Evolutionary conservation across 1,284 basidiomycete species (phyloP), one percentile per base, ranked within the genome.

Genomic region (Leccinum fallax): DNA sequence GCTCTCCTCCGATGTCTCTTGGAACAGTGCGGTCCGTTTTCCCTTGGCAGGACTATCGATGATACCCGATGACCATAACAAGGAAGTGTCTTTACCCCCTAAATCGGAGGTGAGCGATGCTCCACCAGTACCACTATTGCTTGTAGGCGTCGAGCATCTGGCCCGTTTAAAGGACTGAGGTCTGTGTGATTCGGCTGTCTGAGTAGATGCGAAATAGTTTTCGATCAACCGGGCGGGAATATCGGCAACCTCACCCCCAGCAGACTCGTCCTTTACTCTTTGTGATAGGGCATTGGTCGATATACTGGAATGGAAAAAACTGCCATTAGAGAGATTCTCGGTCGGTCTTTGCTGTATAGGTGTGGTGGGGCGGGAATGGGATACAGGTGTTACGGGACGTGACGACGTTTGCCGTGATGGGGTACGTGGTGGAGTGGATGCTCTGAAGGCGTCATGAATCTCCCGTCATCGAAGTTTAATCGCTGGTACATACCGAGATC

Each of bases 1-100:
- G 69, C 88, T 90, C 75, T 91, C 90, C 59, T 90, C 89, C 8
- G 87, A 89, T 0, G 90, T 91, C 74, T 89, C 87, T 72, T 90
- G 89, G 73, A 92, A 91, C 36, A 92, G 72, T 66, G 85, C 86
- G 43, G 92, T 75, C 58, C 89, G 79, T 57, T 90, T 78, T 1
- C 90, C 90, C 74, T 87, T 90, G 57, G 79, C 72, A 0, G 90
- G 89, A 67, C 84, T 90, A 64, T 87, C 84, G 64, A 80, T 81
- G 40, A 91, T 84, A 13, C 87, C 88, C 28, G 76, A 68, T 62
- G 74, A 67, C 65, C 60, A 77, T 69, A 64, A 53, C 53, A 72
- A 53, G 49, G 61, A 66, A 56, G 71, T 71, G 11, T 79, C 77
- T 53, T 78, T 77, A 21, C 74, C 70, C 30, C 46, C 61, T 15